phyloP scores from a whole-genome alignment of 805 yeast genomes.

The Yamadazyma scolyti region DNA sequence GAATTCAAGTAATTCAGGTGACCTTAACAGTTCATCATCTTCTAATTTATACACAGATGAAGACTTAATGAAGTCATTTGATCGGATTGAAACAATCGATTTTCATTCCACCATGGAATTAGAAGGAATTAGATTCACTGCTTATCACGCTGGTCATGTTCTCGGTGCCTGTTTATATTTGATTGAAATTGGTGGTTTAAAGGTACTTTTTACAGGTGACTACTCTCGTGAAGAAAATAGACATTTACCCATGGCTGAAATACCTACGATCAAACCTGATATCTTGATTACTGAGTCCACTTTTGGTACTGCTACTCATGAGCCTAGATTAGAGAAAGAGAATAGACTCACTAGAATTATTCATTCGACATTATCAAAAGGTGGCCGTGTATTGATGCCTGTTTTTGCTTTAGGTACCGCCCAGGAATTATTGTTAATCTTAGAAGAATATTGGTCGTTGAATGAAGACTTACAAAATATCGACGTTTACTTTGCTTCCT shows the following conservation, averaged over 20 bases:
- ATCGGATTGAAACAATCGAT: conserved; percentile 88
- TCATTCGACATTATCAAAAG: conserved; percentile 78
- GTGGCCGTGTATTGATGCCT: conserved; percentile 90
- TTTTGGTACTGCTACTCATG: conserved; percentile 96
- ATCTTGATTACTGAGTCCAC: conserved; percentile 91
- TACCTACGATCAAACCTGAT: conserved; percentile 85
- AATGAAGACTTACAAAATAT: conserved; percentile 79
- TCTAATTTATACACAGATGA: conserved; percentile 79
- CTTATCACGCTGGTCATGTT: conserved; percentile 99
- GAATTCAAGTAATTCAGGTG: conserved; percentile 24
- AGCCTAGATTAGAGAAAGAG: conserved; percentile 85
- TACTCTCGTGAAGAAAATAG: conserved; percentile 95
- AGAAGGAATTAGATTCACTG: conserved; percentile 92
- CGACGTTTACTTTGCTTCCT: conserved; percentile 87
- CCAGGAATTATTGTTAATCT: conserved; percentile 82
- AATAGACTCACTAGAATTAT: conserved; percentile 73
- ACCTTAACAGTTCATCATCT: conserved; percentile 35
- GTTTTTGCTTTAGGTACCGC: conserved; percentile 97
- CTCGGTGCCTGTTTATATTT: conserved; percentile 98
- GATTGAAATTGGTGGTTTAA: conserved; percentile 89
- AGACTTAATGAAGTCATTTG: conserved; percentile 83
- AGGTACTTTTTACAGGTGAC: conserved; percentile 91
- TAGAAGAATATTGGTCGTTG: conserved; percentile 92
- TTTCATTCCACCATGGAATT: conserved; percentile 94
- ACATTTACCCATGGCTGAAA: conserved; percentile 91